Evolutionary conservation across 306 rosid species (phyloP).

Genomic region (Sesbania bispinosa): DNA sequence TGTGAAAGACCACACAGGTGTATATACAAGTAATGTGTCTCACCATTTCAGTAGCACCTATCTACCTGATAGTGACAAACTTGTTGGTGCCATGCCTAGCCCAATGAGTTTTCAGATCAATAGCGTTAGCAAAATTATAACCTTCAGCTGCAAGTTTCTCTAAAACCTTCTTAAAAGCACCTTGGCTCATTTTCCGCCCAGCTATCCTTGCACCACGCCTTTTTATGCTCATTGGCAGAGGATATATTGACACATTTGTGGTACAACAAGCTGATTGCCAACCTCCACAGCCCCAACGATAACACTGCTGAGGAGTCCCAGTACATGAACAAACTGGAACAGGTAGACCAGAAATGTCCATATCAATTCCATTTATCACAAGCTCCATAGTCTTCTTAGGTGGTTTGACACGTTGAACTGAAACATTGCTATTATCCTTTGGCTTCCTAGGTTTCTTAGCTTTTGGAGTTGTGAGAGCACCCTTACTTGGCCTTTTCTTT

Average conservation of each 20-base stretch:
- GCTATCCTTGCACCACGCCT: slow-evolving; percentile 97
- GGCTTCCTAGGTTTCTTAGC: slow-evolving; percentile 78
- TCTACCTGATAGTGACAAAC: slow-evolving; percentile 96
- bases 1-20: slow-evolving; percentile 60
- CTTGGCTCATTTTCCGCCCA: slow-evolving; percentile 95
- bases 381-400: slow-evolving; percentile 72
- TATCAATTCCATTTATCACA: slow-evolving; percentile 77
- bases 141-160: slow-evolving; percentile 95
- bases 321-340: slow-evolving; percentile 93
- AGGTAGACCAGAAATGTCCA: slow-evolving; percentile 92
- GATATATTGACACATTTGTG: slow-evolving; percentile 77
- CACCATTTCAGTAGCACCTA: slow-evolving; percentile 27
- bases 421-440: slow-evolving; percentile 47
- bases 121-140: slow-evolving; percentile 71
- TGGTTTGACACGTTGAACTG: slow-evolving; percentile 64
- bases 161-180: slow-evolving; percentile 93
- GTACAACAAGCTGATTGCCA: slow-evolving; percentile 99
- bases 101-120: slow-evolving; percentile 87
- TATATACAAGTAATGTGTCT: slow-evolving; percentile 53
- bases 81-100: slow-evolving; percentile 98
- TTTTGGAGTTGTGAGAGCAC: slow-evolving; percentile 54
- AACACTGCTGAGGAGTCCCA: slow-evolving; percentile 83
- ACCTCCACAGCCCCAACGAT: slow-evolving; percentile 96
- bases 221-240: slow-evolving; percentile 92
- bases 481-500: slow-evolving; percentile 61